Conservation (phyloP, 169 alveolate genomes). For the Amoebophrya sp. region DNA sequence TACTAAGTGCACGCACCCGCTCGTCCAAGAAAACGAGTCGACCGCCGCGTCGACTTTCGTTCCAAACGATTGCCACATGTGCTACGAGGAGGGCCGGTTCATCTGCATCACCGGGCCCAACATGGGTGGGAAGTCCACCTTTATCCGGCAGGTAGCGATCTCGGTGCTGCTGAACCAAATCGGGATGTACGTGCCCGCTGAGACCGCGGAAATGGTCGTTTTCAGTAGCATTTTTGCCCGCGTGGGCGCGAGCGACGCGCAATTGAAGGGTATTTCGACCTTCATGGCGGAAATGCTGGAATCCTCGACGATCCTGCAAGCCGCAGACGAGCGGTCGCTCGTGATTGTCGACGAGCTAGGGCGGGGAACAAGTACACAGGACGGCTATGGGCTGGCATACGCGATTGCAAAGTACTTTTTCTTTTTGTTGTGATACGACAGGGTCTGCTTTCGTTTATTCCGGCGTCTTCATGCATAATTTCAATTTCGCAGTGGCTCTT, state of each 20-base stretch:
- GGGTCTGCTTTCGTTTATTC: too few relatives aligned
- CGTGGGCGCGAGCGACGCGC: slow-evolving; percentile 95
- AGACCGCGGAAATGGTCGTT: slow-evolving; percentile 80
- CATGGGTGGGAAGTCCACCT: slow-evolving; percentile 98
- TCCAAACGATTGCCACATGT: slow-evolving; percentile 71
- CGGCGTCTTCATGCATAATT: too few relatives aligned
- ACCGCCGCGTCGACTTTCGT: slow-evolving; percentile 50
- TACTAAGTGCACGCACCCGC: neutral
- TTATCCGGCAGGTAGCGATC: slow-evolving; percentile 71
- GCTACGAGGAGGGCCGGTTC: slow-evolving; percentile 63
- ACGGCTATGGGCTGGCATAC: slow-evolving; percentile 28
- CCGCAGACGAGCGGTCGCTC: slow-evolving; percentile 80
- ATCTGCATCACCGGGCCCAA: slow-evolving; percentile 95
- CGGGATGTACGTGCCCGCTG: slow-evolving; percentile 91
- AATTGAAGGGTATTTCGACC: slow-evolving; percentile 88
- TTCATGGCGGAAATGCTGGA: slow-evolving; percentile 96
- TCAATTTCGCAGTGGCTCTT: too few relatives aligned
- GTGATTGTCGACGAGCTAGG: slow-evolving; percentile 95
- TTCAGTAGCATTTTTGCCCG: slow-evolving; percentile 88
- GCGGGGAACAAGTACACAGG: slow-evolving; percentile 93
- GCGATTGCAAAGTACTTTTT: slow-evolving; percentile 61
- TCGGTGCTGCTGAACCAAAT: slow-evolving; percentile 77
- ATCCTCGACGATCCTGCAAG: slow-evolving; percentile 82
- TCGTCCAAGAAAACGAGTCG: neutral
- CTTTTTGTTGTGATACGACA: too few relatives aligned